Conservation (phyloP, 2,329 filamentous ascomycete genomes). For the Ambrosiella cleistominuta region DNA sequence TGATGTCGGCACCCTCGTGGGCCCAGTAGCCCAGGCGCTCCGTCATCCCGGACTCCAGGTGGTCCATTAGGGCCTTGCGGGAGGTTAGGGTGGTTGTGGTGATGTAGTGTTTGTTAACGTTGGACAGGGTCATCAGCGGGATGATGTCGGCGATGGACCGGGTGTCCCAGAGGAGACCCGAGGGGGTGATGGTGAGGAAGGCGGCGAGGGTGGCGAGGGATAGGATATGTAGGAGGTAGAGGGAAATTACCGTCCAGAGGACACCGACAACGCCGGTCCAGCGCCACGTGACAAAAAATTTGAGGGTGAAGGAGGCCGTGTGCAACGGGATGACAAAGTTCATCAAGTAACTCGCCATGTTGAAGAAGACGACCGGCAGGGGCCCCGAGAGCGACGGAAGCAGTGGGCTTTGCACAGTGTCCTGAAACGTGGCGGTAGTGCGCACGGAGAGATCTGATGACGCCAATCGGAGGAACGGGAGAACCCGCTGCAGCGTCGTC, state of each 20-base stretch:
- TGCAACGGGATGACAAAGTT: constrained; percentile 69
- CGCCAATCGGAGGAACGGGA: constrained; percentile 65
- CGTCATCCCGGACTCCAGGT: constrained; percentile 36
- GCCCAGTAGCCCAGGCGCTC: constrained; percentile 80
- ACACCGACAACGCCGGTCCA: constrained; percentile 68
- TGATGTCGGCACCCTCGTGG: constrained; percentile 23
- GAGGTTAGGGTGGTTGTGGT: constrained; percentile 44
- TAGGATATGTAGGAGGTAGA: constrained; percentile 52
- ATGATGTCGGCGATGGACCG: constrained; percentile 67
- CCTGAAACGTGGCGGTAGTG: constrained; percentile 47
- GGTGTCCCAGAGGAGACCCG: constrained; percentile 73
- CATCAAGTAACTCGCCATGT: constrained; percentile 56
- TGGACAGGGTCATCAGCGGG: constrained; percentile 61
- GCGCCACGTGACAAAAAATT: constrained; percentile 44
- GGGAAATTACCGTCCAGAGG: constrained; percentile 56
- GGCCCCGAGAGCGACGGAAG: constrained; percentile 44
- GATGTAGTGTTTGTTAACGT: constrained; percentile 55
- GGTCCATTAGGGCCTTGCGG: constrained; percentile 33
- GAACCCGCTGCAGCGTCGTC: constrained; percentile 53
- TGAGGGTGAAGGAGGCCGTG: constrained; percentile 54
- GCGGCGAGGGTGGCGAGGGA: constrained; percentile 40
- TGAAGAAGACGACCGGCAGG: constrained; percentile 46
- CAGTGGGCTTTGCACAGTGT: constrained; percentile 52
- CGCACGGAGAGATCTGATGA: constrained; percentile 41
- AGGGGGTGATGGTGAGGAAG: constrained; percentile 48